Conservation (phyloP, 192 early-diverging fungal species). For the Coemansia aciculifera region DNA sequence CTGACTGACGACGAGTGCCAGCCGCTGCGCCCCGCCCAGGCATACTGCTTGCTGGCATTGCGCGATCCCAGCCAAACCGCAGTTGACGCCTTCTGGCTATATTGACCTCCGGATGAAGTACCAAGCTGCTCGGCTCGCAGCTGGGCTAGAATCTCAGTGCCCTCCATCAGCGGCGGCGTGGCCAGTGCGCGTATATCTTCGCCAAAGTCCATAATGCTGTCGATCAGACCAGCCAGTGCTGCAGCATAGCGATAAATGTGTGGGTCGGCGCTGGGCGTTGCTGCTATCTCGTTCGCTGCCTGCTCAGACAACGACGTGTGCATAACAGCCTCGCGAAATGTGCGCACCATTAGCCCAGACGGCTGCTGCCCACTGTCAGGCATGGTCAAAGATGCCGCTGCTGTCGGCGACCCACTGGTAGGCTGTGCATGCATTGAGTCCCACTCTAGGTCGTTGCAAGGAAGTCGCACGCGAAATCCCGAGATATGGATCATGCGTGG, state of each 20-base stretch:
- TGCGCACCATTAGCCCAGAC: constrained; percentile 46
- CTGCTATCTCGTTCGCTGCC: constrained; percentile 32
- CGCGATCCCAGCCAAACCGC: constrained; percentile 42
- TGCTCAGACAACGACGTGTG: constrained; percentile 47
- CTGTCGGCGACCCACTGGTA: constrained; percentile 23
- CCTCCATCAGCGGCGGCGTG: constrained; percentile 38
- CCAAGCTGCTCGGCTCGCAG: constrained; percentile 28
- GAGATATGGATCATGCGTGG: constrained; percentile 37
- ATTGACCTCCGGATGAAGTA: background rate
- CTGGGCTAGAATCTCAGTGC: constrained; percentile 38
- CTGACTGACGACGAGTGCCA: constrained; percentile 29
- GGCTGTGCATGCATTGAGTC: constrained; percentile 40
- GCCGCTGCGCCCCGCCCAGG: constrained; percentile 14
- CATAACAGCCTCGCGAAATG: constrained; percentile 51
- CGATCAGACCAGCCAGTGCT: constrained; percentile 42
- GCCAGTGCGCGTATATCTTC: constrained; percentile 45
- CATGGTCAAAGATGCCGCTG: background rate
- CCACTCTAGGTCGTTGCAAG: constrained; percentile 53
- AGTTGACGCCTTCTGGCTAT: constrained; percentile 15
- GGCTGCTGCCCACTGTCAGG: constrained; percentile 14
- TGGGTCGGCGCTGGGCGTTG: constrained; percentile 33
- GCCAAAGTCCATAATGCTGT: constrained; percentile 44
- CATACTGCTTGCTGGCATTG: constrained; percentile 13
- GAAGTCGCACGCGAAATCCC: constrained; percentile 43
- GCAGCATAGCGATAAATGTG: constrained; percentile 33